Evolutionary conservation across 495 filamentous ascomycete genomes (phyloP).

Genomic region (Chaetomidium leptoderma): DNA sequence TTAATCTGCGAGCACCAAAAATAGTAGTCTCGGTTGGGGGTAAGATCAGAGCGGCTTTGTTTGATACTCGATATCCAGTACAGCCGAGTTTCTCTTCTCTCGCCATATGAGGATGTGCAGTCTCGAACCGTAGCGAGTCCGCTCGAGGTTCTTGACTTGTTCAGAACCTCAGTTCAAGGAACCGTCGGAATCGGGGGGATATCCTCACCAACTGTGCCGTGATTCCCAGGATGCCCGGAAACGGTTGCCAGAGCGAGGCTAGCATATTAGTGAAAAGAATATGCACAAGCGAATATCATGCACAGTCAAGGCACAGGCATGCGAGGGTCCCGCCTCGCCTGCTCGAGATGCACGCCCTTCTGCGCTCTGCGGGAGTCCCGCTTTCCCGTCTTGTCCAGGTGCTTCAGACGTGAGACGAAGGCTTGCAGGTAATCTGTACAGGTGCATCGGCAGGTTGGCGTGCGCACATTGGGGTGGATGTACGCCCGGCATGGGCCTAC

Average conservation of each 20-base stretch:
- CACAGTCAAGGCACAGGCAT: background rate
- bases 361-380: background rate
- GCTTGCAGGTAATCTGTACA: slow-evolving; percentile 12
- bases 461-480: background rate
- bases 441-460: background rate
- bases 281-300: slow-evolving; percentile 10
- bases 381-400: slow-evolving; percentile 12
- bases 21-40: background rate
- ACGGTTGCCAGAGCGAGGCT: background rate
- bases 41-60: background rate
- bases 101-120: no score
- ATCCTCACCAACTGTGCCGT: background rate
- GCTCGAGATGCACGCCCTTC: background rate
- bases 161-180: no score
- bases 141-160: no score
- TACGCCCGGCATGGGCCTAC: background rate
- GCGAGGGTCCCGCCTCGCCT: slow-evolving; percentile 1
- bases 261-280: background rate
- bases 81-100: no score
- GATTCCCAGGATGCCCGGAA: background rate
- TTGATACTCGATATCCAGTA: no score
- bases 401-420: slow-evolving; percentile 15
- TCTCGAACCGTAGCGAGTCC: no score
- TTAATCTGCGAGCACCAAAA: slow-evolving; percentile 3
- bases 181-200: background rate